These are phyloP conservation scores for Grosmannia serpens DNA, from an alignment of 2,329 filamentous ascomycete species.

Conservation along the genomic window DNA sequence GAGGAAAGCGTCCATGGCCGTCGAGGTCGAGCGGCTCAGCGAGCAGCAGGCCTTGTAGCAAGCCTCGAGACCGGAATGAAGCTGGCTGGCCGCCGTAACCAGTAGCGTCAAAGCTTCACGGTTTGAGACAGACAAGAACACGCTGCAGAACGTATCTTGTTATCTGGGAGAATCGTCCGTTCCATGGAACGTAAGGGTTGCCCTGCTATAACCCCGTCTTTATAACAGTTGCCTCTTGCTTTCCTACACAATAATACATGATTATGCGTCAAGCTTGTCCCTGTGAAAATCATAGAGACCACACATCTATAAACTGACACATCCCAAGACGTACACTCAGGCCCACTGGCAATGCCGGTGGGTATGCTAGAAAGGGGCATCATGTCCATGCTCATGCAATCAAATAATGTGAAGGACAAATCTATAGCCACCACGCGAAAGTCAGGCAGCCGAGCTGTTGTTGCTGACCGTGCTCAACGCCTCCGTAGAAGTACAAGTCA, in stretches of 20 bases:
- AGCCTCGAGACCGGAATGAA: slow-evolving; percentile 11
- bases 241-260: not conserved
- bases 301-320: not conserved
- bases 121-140: no score
- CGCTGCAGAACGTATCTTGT: not conserved
- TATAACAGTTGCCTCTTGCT: not conserved
- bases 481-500: not conserved
- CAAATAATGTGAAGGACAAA: no score
- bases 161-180: not conserved
- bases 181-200: not conserved
- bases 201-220: not conserved
- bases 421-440: not conserved
- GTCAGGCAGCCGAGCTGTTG: not conserved
- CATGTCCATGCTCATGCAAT: no score
- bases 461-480: not conserved
- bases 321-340: not conserved
- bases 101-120: no score
- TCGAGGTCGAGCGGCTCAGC: slow-evolving; percentile 15
- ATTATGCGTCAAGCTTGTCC: not conserved
- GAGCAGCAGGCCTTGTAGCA: slow-evolving; percentile 18
- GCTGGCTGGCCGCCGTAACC: no score
- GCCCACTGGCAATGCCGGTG: no score
- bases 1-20: slow-evolving; percentile 34
- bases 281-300: no score
- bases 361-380: not conserved